Percentiles rank a stretch among this genome's conserved stretches.
phyloP scores from a whole-genome alignment of 352 stramenopile species.

The Phytopythium boreale region DNA sequence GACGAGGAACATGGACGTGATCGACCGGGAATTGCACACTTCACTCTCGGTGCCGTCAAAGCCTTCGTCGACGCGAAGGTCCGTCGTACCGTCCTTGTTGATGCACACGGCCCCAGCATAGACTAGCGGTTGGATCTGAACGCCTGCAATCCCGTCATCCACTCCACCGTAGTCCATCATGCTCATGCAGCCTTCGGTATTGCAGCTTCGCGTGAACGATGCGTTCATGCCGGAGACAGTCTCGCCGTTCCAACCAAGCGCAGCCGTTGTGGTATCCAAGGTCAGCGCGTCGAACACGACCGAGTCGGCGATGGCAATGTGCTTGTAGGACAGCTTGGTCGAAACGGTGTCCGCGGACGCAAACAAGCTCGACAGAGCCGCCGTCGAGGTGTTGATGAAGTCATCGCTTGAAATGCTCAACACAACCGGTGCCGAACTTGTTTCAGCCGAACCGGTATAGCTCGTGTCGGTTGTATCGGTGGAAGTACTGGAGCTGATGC shows the following conservation, averaged over 20 bases:
- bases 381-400: slow-evolving; percentile 6
- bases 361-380: slow-evolving; percentile 2
- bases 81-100: slow-evolving; percentile 7
- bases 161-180: not conserved
- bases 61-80: slow-evolving; percentile 5
- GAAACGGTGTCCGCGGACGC: slow-evolving; percentile 5
- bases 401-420: slow-evolving; percentile 1
- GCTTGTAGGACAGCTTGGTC: slow-evolving; percentile 1
- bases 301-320: slow-evolving; percentile 9
- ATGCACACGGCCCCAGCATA: slow-evolving; percentile 14
- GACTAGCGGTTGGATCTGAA: slow-evolving; percentile 4
- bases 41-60: not conserved
- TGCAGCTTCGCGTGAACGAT: slow-evolving; percentile 2
- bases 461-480: not conserved
- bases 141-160: not conserved
- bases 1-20: slow-evolving; percentile 9
- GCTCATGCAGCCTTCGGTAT: slow-evolving; percentile 5
- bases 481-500: not conserved
- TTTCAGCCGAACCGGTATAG: not conserved
- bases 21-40: slow-evolving; percentile 1
- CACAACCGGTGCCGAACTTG: not conserved
- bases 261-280: slow-evolving; percentile 10
- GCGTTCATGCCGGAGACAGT: not conserved
- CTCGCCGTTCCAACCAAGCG: not conserved
- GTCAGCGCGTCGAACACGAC: slow-evolving; percentile 19